Percentiles rank a stretch among this genome's conserved stretches.
phyloP scores from a whole-genome alignment of 2,329 filamentous ascomycete genomes.

The Emydomyces testavorans region DNA sequence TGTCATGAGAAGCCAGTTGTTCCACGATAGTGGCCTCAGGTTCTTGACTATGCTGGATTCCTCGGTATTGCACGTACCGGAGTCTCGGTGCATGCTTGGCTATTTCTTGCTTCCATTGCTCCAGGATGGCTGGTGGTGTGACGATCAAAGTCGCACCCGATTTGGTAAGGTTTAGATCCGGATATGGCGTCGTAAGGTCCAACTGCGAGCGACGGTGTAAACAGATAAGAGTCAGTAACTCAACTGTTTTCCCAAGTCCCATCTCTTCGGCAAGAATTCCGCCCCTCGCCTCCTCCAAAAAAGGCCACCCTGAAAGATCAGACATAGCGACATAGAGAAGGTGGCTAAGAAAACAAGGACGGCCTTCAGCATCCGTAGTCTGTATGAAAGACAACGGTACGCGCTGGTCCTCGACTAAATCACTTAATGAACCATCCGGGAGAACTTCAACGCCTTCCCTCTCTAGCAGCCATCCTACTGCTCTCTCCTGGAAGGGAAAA shows the following conservation, averaged over 20 bases:
- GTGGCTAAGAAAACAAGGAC: slow-evolving; percentile 32
- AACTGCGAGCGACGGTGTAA: slow-evolving; percentile 26
- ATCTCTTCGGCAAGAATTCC: slow-evolving; percentile 42
- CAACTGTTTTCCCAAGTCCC: slow-evolving; percentile 42
- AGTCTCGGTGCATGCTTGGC: slow-evolving; percentile 45
- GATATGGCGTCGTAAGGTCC: slow-evolving; percentile 16
- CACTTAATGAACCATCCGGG: slow-evolving; percentile 24
- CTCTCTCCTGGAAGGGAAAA: slow-evolving; percentile 40
- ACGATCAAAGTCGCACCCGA: slow-evolving; percentile 52
- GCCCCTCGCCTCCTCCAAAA: slow-evolving; percentile 28
- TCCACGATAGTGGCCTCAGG: slow-evolving; percentile 35
- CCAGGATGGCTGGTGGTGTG: slow-evolving; percentile 48
- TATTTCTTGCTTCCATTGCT: slow-evolving; percentile 54
- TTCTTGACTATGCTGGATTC: slow-evolving; percentile 34
- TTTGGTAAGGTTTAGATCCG: slow-evolving; percentile 20
- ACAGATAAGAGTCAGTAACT: slow-evolving; percentile 38
- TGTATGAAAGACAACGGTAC: slow-evolving; percentile 32
- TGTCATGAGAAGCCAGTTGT: slow-evolving; percentile 40
- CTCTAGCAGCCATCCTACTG: slow-evolving; percentile 37
- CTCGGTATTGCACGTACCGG: slow-evolving; percentile 46
- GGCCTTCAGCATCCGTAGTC: slow-evolving; percentile 30
- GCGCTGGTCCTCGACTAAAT: slow-evolving; percentile 10
- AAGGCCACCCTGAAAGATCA: slow-evolving; percentile 27
- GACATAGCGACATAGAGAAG: slow-evolving; percentile 32
- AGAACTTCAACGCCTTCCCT: slow-evolving; percentile 33